Evolutionary conservation across 1,139 yeast genomes (phyloP).

Genomic region (Lipomyces yarrowii): DNA sequence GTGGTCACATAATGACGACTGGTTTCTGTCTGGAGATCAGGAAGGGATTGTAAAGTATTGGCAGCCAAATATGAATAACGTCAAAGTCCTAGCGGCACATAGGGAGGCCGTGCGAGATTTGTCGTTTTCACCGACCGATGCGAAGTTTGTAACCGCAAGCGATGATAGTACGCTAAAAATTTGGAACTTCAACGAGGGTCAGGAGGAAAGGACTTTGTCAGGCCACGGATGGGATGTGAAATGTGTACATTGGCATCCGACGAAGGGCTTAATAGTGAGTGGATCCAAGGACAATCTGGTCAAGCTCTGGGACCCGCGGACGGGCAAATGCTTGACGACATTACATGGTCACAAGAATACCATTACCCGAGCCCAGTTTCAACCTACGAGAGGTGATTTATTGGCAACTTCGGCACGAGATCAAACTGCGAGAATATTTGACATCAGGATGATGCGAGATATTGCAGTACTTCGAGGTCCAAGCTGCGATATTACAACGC

Average conservation of each 20-base stretch:
- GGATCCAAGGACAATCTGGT: constrained; percentile 92
- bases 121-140: constrained; percentile 82
- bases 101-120: constrained; percentile 82
- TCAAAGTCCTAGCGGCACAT: constrained; percentile 80
- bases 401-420: constrained; percentile 89
- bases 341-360: constrained; percentile 93
- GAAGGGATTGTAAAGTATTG: constrained; percentile 90
- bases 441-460: constrained; percentile 81
- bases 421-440: constrained; percentile 84
- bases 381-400: constrained; percentile 60
- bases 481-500: constrained; percentile 81
- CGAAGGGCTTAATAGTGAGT: constrained; percentile 63
- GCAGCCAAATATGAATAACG: constrained; percentile 98
- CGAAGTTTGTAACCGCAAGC: constrained; percentile 87
- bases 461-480: constrained; percentile 72
- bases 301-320: constrained; percentile 95
- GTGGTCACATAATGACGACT: constrained; percentile 89
- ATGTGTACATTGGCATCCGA: constrained; percentile 95
- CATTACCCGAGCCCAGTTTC: constrained; percentile 80
- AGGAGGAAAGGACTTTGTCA: constrained; percentile 74
- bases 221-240: constrained; percentile 99
- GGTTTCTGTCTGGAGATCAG: constrained; percentile 93
- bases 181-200: constrained; percentile 92
- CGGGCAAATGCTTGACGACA: constrained; percentile 73
- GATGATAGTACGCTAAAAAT: constrained; percentile 73